Percentiles rank a stretch among this genome's conserved stretches.
phyloP scores from a whole-genome alignment of 192 early-diverging fungal genomes.

The Geranomyces variabilis region DNA sequence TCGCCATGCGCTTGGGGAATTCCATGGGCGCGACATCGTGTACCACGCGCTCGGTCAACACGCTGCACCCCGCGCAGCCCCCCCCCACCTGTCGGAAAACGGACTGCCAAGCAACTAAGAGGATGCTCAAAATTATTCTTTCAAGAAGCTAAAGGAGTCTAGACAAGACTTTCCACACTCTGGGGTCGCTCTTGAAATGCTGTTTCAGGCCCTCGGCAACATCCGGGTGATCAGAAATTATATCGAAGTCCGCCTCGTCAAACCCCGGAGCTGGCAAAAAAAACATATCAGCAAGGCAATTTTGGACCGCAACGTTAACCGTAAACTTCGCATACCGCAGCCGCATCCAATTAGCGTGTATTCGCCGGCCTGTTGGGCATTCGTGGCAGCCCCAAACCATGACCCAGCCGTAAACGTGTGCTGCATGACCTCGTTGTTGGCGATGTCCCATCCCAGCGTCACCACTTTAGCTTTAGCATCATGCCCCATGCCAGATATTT shows the following conservation, averaged over 20 bases:
- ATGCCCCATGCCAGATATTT: neutral
- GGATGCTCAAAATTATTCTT: too few species aligned
- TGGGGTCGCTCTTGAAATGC: neutral
- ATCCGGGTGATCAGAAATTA: neutral
- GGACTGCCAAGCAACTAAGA: too few species aligned
- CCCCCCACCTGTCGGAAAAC: too few species aligned
- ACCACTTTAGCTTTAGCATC: neutral
- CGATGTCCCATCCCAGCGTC: neutral
- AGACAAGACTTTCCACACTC: conserved; percentile 2
- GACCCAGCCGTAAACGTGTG: neutral
- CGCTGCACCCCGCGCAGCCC: too few species aligned
- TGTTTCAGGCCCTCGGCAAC: neutral
- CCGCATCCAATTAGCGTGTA: conserved; percentile 11
- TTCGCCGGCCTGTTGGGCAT: neutral
- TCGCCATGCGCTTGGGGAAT: too few species aligned
- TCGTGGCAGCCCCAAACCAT: conserved; percentile 4
- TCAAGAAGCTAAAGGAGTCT: conserved; percentile 7
- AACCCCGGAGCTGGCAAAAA: conserved; percentile 1
- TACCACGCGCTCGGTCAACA: too few species aligned
- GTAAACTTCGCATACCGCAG: neutral
- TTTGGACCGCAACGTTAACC: neutral
- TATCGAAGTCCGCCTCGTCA: conserved; percentile 2
- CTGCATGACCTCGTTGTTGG: conserved; percentile 1
- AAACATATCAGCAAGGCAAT: neutral
- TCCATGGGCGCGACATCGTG: too few species aligned